Percentiles rank a stretch among this genome's conserved stretches.
These are phyloP conservation scores for Amaranthus hypochondriacus DNA, from an alignment of 148 eudicot genomes.

Conservation along the genomic window DNA sequence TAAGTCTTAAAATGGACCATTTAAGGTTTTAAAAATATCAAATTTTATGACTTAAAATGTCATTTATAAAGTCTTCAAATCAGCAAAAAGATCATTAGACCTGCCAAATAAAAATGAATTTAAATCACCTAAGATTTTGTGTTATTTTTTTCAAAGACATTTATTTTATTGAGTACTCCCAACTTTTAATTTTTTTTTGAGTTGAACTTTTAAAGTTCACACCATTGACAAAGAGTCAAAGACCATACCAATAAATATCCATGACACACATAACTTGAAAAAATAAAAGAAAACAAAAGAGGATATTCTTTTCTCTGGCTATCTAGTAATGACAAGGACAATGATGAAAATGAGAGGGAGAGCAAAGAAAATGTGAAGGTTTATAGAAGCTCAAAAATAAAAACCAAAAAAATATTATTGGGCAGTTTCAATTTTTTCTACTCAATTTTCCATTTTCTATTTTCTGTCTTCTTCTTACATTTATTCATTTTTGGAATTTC, in stretches of 20 bases:
- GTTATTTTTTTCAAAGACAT: too few relatives aligned
- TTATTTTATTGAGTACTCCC: not conserved
- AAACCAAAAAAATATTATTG: not conserved
- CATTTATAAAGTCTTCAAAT: too few relatives aligned
- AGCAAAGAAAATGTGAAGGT: constrained; percentile 1
- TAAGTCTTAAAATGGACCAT: too few relatives aligned
- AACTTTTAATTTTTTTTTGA: too few relatives aligned
- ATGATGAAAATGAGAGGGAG: not conserved
- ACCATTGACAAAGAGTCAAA: not conserved
- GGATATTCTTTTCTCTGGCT: constrained; percentile 4
- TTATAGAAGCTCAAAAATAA: not conserved
- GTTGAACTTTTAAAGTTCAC: too few relatives aligned
- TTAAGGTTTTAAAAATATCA: too few relatives aligned
- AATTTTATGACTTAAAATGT: too few relatives aligned
- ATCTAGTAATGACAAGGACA: constrained; percentile 14
- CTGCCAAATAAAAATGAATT: too few relatives aligned
- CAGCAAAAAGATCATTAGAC: too few relatives aligned
- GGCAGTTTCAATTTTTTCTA: not conserved
- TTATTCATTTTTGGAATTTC: not conserved
- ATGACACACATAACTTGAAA: not conserved
- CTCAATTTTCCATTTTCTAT: not conserved
- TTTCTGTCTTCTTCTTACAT: constrained; percentile 14
- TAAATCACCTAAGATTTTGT: not conserved
- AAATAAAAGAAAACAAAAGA: not conserved
- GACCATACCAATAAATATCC: constrained; percentile 1